Percentiles rank a stretch among this genome's conserved stretches.
phyloP scores from a whole-genome alignment of 2,329 filamentous ascomycete species.

The Diatrype stigma region DNA sequence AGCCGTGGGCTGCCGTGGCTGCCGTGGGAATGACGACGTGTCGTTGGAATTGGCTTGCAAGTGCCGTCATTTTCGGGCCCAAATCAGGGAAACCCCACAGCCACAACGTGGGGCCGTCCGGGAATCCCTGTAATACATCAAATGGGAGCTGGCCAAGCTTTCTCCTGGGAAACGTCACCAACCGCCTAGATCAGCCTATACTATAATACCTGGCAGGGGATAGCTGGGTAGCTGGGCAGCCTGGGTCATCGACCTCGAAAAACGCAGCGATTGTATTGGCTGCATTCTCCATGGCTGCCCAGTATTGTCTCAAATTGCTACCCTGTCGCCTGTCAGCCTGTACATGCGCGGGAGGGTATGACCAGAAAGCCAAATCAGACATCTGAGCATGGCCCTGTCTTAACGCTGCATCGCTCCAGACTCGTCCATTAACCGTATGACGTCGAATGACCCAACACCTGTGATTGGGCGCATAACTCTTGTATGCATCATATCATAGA shows the following conservation, averaged over 20 bases:
- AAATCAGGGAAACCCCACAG: slow-evolving; percentile 10
- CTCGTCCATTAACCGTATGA: slow-evolving; percentile 9
- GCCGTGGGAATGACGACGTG: slow-evolving; percentile 16
- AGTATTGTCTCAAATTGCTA: no score
- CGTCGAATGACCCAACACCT: slow-evolving; percentile 9
- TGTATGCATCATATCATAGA: neutral
- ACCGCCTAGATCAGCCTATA: neutral
- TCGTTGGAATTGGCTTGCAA: slow-evolving; percentile 16
- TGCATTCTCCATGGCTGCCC: no score
- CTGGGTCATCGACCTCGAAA: no score
- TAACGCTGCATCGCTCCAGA: neutral
- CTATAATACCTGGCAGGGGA: no score
- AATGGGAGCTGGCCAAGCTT: neutral
- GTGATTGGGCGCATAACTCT: neutral
- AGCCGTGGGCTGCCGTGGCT: neutral
- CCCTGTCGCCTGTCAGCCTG: neutral
- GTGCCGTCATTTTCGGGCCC: slow-evolving; percentile 11
- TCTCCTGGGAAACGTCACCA: neutral
- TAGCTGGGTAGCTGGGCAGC: no score
- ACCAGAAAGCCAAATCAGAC: neutral
- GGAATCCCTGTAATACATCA: neutral
- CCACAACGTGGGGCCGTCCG: neutral
- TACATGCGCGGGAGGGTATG: neutral
- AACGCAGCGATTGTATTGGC: no score
- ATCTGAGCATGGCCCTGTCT: neutral